Evolutionary conservation across 495 filamentous ascomycete genomes (phyloP), one percentile per base, ranked within the genome.

Genomic region (Annulohypoxylon stygium): DNA sequence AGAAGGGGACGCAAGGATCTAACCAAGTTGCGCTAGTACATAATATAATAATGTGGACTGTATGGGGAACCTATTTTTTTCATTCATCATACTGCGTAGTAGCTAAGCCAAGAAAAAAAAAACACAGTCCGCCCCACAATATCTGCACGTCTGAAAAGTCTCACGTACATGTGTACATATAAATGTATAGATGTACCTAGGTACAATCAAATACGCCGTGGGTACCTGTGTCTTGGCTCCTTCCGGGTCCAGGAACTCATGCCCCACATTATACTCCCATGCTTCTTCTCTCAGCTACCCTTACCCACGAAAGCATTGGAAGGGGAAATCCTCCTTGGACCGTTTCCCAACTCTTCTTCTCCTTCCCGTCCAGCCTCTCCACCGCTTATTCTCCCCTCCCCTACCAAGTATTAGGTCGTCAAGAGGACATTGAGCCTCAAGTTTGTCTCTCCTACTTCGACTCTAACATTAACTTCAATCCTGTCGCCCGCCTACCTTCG

Each of bases 261-360:
- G 77, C 75, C 74, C 77, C 77, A 78, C 77, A 74, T 61, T 64
- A 69, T 54, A 71, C 75, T 71, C 75, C 75, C 76, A 74, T 77
- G 76, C 75, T 78, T 61, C 65, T 76, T 77, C 76, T 72, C 64
- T 74, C 71, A 74, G 67, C 74, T 58, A 58, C 50, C 50, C 50
- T 54, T 33, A 54, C 50, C 50, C 50, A 54, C 50, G 50, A 54
- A 64, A 73, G 73, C 71, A 68, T 70, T 77, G 75, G 68, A 73
- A 75, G 65, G 77, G 60, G 69, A 76, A 79, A 79, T 75, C 74
- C 75, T 77, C 77, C 70, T 75, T 77, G 70, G 77, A 75, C 67
- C 70, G 53, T 73, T 73, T 75, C 69, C 77, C 70, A 69, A 77
- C 73, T 77, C 75, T 77, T 74, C 69, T 77, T 74, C 65, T 26